phyloP scores from a whole-genome alignment of 345 rosid species.

The Brassica cretica region DNA sequence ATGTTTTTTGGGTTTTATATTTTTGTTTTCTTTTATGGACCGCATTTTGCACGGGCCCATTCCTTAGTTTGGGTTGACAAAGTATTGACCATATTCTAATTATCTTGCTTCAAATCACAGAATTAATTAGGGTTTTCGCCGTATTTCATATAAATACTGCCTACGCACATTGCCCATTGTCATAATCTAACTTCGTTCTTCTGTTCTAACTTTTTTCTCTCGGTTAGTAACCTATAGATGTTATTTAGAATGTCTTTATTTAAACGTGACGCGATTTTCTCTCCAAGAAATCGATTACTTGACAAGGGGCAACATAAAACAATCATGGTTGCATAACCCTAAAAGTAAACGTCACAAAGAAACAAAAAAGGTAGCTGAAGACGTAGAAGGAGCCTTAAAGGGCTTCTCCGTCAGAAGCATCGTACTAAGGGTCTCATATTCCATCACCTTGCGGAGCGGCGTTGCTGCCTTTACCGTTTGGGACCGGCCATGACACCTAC shows the following conservation, averaged over 20 bases:
- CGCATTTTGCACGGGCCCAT: background rate
- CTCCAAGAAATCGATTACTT: conserved; percentile 31
- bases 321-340: conserved; percentile 44
- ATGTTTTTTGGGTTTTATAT: background rate
- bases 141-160: background rate
- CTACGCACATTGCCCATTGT: background rate
- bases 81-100: too few species aligned
- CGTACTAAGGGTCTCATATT: conserved; percentile 36
- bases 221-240: background rate
- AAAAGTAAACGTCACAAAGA: conserved; percentile 40
- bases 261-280: conserved; percentile 30
- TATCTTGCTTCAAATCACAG: background rate
- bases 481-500: conserved; percentile 49
- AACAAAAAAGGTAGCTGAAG: background rate
- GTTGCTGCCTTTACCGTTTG: conserved; percentile 47
- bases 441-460: conserved; percentile 50
- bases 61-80: background rate
- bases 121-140: background rate
- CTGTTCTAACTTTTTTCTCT: background rate
- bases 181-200: background rate
- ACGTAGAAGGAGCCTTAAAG: conserved; percentile 39
- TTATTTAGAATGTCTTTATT: background rate
- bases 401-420: conserved; percentile 40
- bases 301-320: conserved; percentile 33
- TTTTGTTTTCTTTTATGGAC: background rate